A percentile compares a stretch with the other conserved stretches of the same genome.
These are phyloP conservation scores for Trametes polyzona DNA, from an alignment of 1,284 basidiomycete species.

Conservation along the genomic window DNA sequence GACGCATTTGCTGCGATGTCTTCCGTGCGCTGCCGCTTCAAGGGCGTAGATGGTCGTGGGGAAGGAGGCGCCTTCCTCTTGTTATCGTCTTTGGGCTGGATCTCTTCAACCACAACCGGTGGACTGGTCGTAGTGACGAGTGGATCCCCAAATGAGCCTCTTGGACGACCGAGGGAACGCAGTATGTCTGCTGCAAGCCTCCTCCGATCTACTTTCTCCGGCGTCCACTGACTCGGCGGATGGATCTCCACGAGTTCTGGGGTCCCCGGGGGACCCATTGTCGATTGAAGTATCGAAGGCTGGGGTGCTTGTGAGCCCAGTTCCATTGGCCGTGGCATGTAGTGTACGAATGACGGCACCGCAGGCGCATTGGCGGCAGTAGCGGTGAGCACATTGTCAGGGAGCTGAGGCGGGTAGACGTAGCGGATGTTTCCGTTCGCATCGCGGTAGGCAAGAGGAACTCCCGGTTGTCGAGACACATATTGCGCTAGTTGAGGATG, in stretches of 20 bases:
- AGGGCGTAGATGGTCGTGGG: neutral
- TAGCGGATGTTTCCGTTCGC: slow-evolving; percentile 12
- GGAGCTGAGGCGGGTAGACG: neutral
- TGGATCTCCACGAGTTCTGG: neutral
- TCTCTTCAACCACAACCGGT: neutral
- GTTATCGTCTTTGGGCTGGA: neutral
- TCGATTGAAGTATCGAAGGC: neutral
- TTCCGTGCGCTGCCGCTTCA: slow-evolving; percentile 13
- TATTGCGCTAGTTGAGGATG: slow-evolving; percentile 6
- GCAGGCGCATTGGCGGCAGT: neutral
- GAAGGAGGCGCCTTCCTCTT: slow-evolving; percentile 16
- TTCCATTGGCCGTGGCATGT: neutral
- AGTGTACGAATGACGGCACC: neutral
- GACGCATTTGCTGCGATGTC: neutral
- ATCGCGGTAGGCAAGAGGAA: slow-evolving; percentile 11
- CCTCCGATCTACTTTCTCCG: slow-evolving; percentile 41
- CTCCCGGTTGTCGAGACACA: slow-evolving; percentile 7
- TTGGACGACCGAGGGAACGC: slow-evolving; percentile 40
- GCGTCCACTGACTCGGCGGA: slow-evolving; percentile 31
- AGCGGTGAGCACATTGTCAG: neutral
- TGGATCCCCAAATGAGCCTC: slow-evolving; percentile 13
- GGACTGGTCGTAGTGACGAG: neutral
- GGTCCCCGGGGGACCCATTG: neutral
- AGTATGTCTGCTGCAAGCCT: slow-evolving; percentile 49
- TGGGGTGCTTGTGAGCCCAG: neutral